Base-by-base conservation (phyloP, 768 basidiomycete species). In the Suillus brevipes region DNA sequence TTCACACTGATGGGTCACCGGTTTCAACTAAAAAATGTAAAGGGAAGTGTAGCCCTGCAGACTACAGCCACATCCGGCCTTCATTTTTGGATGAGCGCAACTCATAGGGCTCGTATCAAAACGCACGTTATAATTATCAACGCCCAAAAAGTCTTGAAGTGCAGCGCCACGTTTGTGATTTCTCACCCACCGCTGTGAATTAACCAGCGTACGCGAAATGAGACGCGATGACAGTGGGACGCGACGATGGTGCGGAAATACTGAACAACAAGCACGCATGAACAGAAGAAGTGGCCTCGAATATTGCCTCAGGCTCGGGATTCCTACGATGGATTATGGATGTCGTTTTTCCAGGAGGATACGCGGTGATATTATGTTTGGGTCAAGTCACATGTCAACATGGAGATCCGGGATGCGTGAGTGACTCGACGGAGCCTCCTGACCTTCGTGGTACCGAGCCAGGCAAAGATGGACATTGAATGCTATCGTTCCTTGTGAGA, bases 21-120 rank as follows among this genome's bases (percentile, higher is more conserved):
- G 63, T 84, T 79, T 61, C 82, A 81, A 37, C 77, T 81, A 1
- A 82, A 52, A 83, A 62, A 85, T 75, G 64, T 77, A 82, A 45
- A 83, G 69, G n/a, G 83, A 81, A 8, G 50, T 18, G 18, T 45
- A n/a, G 71, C 67, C 31, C 43, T 53, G 45, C 66, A 64, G 50
- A 59, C 67, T 70, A 60, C 45, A 49, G 57, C 16, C 36, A 60
- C 40, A 61, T 36, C 52, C 45, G 65, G 53, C 23, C 57, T 38
- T 63, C 62, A 45, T 55, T 62, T 52, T 62, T 40, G 56, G 28
- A 8, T 23, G 25, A 57, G 64, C 55, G 60, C 53, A 34, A 40
- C 31, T 43, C 18, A 62, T 52, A 56, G 40, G 55, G 31, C 18
- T 47, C 57, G 16, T 58, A 16, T 57, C 57, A 58, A 40, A n/a